Base-by-base conservation (phyloP, 768 basidiomycete species). In the Leccinum subtestaceum region DNA sequence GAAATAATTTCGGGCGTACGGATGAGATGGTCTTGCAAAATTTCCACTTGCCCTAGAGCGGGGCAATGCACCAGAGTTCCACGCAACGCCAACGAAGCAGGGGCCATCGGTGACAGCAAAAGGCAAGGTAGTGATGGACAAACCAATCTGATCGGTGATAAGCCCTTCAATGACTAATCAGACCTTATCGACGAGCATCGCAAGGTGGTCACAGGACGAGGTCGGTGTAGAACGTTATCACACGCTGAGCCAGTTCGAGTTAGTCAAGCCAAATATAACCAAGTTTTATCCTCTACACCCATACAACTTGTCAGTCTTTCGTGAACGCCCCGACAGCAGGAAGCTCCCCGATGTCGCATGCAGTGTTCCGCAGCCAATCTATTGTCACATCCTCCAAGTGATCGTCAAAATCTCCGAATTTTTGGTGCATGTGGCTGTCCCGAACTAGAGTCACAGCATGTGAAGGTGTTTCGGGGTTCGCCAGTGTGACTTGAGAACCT, bases 361-460 rank as follows among this genome's bases (percentile, higher is more conserved):
- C 69, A 23, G 50, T 62, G 49, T 84, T 82, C 52, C 68, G 69
- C 60, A 84, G 61, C 80, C 81, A 82, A 58, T 81, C 80, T 57
- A 76, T 71, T 45, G 70, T 81, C 51, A 86, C 85, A 70, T 91
- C 85, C 72, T 91, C 91, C 49, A 92, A 71, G 73, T 92, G 88
- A 63, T 92, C 91, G 58, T 93, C 91, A 61, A 92, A 92, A 70
- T 93, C 91, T 4, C 85, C 87, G 58, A 93, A 85, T 50, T 79
- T 76, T 58, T 78, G 73, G 57, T 88, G 85, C 54, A 78, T 70
- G n/a, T 74, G 75, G 45, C 75, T 67, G 47, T 84, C 79, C 40
- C 75, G 77, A 15, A 88, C 83, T 1, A 84, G 74, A 4, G 70
- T 64, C 13, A 83, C 68, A 1, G 86, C 84, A 11, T 76, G 77